Percentiles rank a stretch among this genome's conserved stretches.
Conservation (phyloP, 805 yeast species). For the Saccharomycopsis babjevae region DNA sequence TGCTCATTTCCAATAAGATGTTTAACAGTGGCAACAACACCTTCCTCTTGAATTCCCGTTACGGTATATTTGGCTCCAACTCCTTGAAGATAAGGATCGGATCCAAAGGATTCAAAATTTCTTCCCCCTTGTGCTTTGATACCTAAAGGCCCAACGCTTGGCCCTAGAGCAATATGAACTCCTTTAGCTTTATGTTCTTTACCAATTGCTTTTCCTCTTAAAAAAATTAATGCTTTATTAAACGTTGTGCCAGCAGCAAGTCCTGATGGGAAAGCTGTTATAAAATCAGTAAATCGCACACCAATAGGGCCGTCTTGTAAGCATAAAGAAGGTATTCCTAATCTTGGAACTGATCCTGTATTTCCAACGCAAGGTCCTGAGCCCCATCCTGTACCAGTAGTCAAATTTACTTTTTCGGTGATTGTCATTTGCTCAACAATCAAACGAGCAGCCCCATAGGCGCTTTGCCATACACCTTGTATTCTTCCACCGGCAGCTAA, state of each 20-base stretch:
- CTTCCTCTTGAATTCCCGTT: conserved; percentile 47
- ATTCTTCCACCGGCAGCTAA: conserved; percentile 35
- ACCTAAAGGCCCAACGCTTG: conserved; percentile 52
- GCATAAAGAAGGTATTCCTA: conserved; percentile 45
- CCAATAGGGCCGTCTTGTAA: conserved; percentile 58
- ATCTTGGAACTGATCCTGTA: conserved; percentile 46
- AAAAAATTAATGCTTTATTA: conserved; percentile 39
- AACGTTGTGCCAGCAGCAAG: conserved; percentile 50
- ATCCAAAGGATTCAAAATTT: conserved; percentile 55
- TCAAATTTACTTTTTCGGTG: conserved; percentile 49
- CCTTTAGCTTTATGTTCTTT: conserved; percentile 45
- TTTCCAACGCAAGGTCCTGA: conserved; percentile 54
- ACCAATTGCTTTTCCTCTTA: conserved; percentile 49
- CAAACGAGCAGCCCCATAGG: conserved; percentile 44
- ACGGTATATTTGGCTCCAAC: conserved; percentile 41
- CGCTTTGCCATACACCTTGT: conserved; percentile 42
- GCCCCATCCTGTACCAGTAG: conserved; percentile 58
- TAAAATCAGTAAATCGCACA: conserved; percentile 45
- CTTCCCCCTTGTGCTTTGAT: conserved; percentile 54
- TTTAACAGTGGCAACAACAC: conserved; percentile 46
- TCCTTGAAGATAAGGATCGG: conserved; percentile 55
- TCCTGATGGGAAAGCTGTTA: conserved; percentile 49
- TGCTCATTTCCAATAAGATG: conserved; percentile 55
- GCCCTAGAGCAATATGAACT: conserved; percentile 46
- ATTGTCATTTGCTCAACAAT: conserved; percentile 47